These are phyloP conservation scores for Entomortierella beljakovae DNA, from an alignment of 192 early-diverging fungal genomes.

Conservation along the genomic window DNA sequence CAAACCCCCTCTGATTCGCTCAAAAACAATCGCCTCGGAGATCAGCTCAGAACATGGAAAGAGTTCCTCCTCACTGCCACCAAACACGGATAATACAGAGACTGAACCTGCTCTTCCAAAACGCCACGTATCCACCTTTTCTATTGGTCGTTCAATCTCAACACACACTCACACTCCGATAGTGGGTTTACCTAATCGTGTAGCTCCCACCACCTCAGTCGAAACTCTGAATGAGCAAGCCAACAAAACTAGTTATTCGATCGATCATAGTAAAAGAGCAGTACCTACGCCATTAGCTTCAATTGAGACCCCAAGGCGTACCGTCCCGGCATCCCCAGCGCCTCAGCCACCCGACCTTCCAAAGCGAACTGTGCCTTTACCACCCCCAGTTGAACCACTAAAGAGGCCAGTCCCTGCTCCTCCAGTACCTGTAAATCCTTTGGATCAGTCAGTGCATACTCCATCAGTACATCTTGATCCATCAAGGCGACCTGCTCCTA, in stretches of 20 bases:
- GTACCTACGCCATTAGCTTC: not conserved
- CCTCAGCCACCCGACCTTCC: conserved; percentile 1
- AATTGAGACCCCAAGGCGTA: not conserved
- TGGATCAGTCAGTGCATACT: not conserved
- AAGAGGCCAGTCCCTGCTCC: no score
- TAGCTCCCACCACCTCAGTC: no score
- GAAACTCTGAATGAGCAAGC: no score
- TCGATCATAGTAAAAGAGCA: not conserved
- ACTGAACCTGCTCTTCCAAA: not conserved
- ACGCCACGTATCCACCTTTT: no score
- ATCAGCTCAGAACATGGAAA: not conserved
- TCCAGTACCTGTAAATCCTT: no score
- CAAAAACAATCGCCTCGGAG: conserved; percentile 5
- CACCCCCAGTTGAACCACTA: not conserved
- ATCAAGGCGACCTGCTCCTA: not conserved
- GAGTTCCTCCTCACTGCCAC: not conserved
- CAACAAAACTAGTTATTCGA: no score
- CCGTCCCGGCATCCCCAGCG: not conserved
- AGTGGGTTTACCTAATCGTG: no score
- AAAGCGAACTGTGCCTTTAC: conserved; percentile 1
- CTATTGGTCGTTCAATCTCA: no score
- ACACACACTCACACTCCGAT: no score
- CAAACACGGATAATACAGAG: not conserved
- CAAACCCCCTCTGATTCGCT: conserved; percentile 10
- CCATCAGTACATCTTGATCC: not conserved